phyloP scores from a whole-genome alignment of 2,329 filamentous ascomycete genomes.

The Beauveria varroae region DNA sequence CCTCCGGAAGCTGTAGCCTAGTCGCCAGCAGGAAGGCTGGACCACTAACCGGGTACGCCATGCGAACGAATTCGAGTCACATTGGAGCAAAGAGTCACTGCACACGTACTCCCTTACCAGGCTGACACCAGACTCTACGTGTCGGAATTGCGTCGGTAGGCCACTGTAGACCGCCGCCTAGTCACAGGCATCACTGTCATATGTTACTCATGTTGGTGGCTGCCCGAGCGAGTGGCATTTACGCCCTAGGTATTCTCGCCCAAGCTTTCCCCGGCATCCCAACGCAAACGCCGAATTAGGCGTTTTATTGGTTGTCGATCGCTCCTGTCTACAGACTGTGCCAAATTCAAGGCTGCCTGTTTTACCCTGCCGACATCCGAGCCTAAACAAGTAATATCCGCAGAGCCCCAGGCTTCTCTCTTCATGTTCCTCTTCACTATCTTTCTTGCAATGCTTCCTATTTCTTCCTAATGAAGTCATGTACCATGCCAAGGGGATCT shows the following conservation, averaged over 20 bases:
- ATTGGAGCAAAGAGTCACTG: constrained; percentile 4
- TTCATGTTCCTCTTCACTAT: background rate
- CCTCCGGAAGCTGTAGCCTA: constrained; percentile 1
- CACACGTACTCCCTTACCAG: background rate
- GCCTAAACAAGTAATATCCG: background rate
- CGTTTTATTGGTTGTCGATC: background rate
- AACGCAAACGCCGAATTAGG: background rate
- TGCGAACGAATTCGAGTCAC: constrained; percentile 9
- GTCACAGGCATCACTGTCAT: background rate
- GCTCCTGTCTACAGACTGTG: background rate
- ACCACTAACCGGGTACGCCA: constrained; percentile 6
- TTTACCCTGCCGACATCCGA: constrained; percentile 6
- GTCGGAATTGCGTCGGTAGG: background rate
- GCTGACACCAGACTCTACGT: constrained; percentile 11
- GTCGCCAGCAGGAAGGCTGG: background rate
- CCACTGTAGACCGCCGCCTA: background rate
- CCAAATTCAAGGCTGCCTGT: background rate
- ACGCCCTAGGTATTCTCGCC: background rate
- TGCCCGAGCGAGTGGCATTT: background rate
- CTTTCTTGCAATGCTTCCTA: background rate
- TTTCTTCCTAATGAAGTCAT: background rate
- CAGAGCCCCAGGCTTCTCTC: constrained; percentile 4
- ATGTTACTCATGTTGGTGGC: background rate
- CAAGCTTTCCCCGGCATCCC: background rate
- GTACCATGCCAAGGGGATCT: background rate